Evolutionary conservation across 257 asterid species (phyloP).

Genomic region (Solanum dulcamara): DNA sequence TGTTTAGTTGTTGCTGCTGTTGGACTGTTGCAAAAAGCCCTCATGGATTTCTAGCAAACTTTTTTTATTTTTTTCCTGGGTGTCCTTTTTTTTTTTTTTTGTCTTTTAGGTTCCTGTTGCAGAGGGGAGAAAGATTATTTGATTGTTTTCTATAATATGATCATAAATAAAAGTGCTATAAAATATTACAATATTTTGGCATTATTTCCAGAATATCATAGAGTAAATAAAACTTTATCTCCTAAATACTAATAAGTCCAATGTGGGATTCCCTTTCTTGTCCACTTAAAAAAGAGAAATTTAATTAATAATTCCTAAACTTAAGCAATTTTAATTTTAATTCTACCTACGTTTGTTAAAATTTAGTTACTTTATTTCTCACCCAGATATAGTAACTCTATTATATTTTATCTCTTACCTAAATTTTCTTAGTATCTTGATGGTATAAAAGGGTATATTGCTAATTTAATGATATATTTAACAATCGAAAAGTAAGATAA

Average conservation of each 20-base stretch:
- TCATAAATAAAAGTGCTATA: background rate
- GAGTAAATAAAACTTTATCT: background rate
- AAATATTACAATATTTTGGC: background rate
- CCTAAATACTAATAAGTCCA: background rate
- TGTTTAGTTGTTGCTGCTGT: too few relatives aligned
- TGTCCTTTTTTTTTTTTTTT: background rate
- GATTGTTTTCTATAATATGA: background rate
- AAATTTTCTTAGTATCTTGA: background rate
- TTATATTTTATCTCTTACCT: background rate
- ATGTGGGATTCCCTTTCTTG: background rate
- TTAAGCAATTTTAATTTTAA: background rate
- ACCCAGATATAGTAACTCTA: background rate
- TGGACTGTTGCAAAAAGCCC: too few relatives aligned
- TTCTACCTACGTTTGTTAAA: background rate
- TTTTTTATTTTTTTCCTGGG: background rate
- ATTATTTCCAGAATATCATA: background rate
- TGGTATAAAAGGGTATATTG: background rate
- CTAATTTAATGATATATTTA: background rate
- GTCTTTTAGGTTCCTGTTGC: background rate
- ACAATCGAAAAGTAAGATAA: background rate
- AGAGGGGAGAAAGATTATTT: background rate
- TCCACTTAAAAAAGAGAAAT: background rate
- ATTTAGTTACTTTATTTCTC: background rate
- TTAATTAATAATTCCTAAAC: background rate
- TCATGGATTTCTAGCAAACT: background rate